Evolutionary conservation across 1,139 yeast species (phyloP).

Genomic region (Geotrichum citri-aurantii): DNA sequence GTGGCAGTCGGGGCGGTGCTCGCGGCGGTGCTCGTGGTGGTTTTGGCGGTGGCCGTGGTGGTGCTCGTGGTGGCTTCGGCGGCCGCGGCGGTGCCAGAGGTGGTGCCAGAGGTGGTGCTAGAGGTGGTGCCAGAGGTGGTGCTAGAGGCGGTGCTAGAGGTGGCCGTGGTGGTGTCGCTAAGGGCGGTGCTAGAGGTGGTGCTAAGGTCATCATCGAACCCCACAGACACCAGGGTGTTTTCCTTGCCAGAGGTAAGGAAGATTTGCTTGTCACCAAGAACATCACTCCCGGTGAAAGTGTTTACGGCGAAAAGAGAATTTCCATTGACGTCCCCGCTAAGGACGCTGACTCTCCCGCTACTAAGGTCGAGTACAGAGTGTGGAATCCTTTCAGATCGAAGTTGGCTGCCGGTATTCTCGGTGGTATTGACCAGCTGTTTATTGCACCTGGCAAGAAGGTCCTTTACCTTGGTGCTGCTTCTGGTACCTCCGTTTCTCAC

Average conservation of each 20-base stretch:
- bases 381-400: constrained; percentile 99
- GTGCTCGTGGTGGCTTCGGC: constrained; percentile 37
- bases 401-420: constrained; percentile 99
- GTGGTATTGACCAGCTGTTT: constrained; percentile 98
- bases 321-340: constrained; percentile 85
- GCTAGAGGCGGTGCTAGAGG: constrained; percentile 43
- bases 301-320: constrained; percentile 95
- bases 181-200: constrained; percentile 80
- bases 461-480: constrained; percentile 96
- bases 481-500: constrained; percentile 97
- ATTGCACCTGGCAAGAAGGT: constrained; percentile 98
- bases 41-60: constrained; percentile 36
- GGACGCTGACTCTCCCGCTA: constrained; percentile 82
- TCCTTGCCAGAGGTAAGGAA: constrained; percentile 66
- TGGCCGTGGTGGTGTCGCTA: constrained; percentile 46
- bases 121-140: constrained; percentile 37
- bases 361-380: constrained; percentile 97
- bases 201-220: constrained; percentile 88
- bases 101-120: constrained; percentile 31
- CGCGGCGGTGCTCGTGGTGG: constrained; percentile 35
- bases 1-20: constrained; percentile 14
- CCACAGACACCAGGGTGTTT: constrained; percentile 16
- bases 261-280: constrained; percentile 95
- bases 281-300: constrained; percentile 79
- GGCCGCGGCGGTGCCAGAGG: constrained; percentile 29